Conservation (phyloP, 495 filamentous ascomycete genomes). For the Neurospora sp. region DNA sequence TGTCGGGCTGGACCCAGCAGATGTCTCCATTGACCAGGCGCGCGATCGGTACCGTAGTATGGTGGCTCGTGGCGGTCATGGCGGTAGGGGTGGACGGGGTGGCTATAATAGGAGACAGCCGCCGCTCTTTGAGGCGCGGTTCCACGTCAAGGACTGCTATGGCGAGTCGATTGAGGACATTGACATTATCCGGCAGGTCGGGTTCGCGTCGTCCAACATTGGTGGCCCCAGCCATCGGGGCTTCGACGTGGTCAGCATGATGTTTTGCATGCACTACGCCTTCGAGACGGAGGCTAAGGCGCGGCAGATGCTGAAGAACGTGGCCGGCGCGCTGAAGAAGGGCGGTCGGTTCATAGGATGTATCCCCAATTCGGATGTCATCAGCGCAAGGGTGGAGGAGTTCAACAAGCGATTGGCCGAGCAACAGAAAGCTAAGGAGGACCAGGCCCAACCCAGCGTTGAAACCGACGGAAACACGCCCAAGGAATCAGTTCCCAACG, state of each 20-base stretch:
- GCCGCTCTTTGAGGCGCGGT: constrained; percentile 70
- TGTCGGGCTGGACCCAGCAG: constrained; percentile 85
- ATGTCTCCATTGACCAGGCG: constrained; percentile 84
- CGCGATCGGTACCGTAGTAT: constrained; percentile 70
- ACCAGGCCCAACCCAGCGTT: constrained; percentile 12
- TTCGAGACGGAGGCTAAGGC: constrained; percentile 88
- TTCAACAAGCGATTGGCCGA: constrained; percentile 48
- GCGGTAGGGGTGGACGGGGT: constrained; percentile 46
- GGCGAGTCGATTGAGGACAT: constrained; percentile 69
- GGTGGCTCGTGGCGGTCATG: constrained; percentile 46
- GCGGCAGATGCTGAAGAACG: constrained; percentile 85
- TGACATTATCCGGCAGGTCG: constrained; percentile 68
- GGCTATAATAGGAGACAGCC: constrained; percentile 33
- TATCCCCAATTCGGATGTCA: constrained; percentile 86
- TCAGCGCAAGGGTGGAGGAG: constrained; percentile 52
- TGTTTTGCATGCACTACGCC: constrained; percentile 99
- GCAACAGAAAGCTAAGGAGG: constrained; percentile 35
- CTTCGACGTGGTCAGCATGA: constrained; percentile 94
- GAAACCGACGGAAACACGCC: background rate
- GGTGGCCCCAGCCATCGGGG: constrained; percentile 54
- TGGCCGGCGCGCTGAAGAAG: constrained; percentile 79
- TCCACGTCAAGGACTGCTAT: constrained; percentile 84
- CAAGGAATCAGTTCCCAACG: background rate
- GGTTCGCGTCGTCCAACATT: constrained; percentile 62
- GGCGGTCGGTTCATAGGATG: constrained; percentile 88